Evolutionary conservation across 176 grass and related monocot genomes (phyloP), one percentile per base, ranked within the genome.

Genomic region (Saccharum officinarum): DNA sequence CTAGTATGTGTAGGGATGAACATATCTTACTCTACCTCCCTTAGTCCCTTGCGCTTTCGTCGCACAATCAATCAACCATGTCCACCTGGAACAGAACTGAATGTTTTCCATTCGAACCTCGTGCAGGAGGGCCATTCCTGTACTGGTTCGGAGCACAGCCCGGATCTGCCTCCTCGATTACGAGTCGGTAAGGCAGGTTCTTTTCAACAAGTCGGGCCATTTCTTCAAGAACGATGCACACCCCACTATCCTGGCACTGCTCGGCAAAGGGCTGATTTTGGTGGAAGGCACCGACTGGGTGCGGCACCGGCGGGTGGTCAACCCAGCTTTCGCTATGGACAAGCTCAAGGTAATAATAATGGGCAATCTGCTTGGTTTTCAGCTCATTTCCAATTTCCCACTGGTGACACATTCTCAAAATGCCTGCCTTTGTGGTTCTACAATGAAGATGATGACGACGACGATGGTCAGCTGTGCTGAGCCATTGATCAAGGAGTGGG

Each of bases 271-370:
- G 41, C 44, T 94, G n/a, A 8, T 87, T 4, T 4, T 91, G 61
- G 55, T 82, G 44, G 78, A 94, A 30, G 89, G 87, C 20, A 6
- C 54, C 0, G 84, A 89, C 22, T 94, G 92, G 92, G 89, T 49
- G 62, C 71, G 92, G 0, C 92, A 94, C 25, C 80, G 76, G 1
- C 84, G 81, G 55, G 84, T 94, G 1, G 47, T 83, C 26, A 87
- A 20, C 38, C 89, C 89, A 59, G 89, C 89, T 75, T 94, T 94
- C 12, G 36, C 80, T 45, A 89, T 91, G 84, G 89, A 94, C 38
- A 94, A 94, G 76, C 79, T 91, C 4, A 91, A 94, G 83, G 92
- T 94, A 30, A 47, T 15, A 16, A 1, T 5, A 36, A 4, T 10
- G 28, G 28, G 28, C 28, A 75, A 52, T 30, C 61, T 67, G n/a